These are phyloP conservation scores for Chlamydomonas incerta DNA, from an alignment of 139 green algal genomes.

Conservation along the genomic window DNA sequence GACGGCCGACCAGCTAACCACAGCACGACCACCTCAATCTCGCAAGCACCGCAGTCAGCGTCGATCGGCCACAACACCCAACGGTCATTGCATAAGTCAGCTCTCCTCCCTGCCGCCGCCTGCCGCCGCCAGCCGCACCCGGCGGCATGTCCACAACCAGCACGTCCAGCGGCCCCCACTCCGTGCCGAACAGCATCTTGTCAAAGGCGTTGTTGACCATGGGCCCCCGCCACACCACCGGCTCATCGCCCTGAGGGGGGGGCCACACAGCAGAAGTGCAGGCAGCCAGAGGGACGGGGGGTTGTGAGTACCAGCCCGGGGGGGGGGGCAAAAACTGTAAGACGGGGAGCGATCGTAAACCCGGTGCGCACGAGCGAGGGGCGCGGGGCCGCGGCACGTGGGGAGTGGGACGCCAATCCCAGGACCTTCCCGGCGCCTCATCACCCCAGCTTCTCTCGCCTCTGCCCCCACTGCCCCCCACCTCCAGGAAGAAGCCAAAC, in stretches of 20 bases:
- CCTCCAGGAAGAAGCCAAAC: constrained; percentile 91
- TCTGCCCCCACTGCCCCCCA: too few species aligned
- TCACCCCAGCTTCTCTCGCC: too few species aligned
- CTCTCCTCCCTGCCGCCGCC: not conserved
- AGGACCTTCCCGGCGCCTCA: too few species aligned
- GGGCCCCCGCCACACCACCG: constrained; percentile 90
- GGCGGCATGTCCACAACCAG: constrained; percentile 96
- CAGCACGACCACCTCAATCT: too few species aligned
- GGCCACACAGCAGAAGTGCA: not conserved
- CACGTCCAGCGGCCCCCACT: constrained; percentile 88
- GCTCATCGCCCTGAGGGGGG: constrained; percentile 60
- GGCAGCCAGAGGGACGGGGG: not conserved
- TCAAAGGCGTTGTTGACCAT: constrained; percentile 94
- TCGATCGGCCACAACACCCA: too few species aligned
- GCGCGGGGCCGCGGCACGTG: too few species aligned
- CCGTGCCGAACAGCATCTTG: constrained; percentile 81
- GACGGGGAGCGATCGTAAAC: too few species aligned
- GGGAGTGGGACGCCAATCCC: too few species aligned
- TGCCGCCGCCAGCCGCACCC: constrained; percentile 50
- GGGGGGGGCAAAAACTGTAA: not conserved
- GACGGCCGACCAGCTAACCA: too few species aligned
- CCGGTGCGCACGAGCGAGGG: too few species aligned
- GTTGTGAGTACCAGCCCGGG: not conserved
- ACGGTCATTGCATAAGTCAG: too few species aligned
- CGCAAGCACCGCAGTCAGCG: too few species aligned